phyloP scores from a whole-genome alignment of 2,329 filamentous ascomycete genomes.

The Cyanodermella asteris region DNA sequence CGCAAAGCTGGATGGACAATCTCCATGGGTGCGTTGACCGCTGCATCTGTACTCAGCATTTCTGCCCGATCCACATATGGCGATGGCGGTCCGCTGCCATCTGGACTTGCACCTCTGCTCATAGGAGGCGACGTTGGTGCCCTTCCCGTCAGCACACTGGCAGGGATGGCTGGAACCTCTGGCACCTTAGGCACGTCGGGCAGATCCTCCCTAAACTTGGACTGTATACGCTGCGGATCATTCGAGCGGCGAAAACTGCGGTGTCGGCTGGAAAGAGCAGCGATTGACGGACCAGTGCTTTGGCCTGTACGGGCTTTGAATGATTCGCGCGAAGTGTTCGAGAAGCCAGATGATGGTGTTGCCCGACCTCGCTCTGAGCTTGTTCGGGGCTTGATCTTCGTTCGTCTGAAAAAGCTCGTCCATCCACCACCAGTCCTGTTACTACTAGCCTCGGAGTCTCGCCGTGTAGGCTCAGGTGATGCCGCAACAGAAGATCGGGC shows the following conservation, averaged over 20 bases:
- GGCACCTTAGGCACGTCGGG: constrained; percentile 74
- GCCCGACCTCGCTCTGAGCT: constrained; percentile 28
- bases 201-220: constrained; percentile 78
- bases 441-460: constrained; percentile 32
- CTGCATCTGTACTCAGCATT: constrained; percentile 9
- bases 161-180: too few relatives aligned
- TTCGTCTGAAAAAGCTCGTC: constrained; percentile 55
- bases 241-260: too few relatives aligned
- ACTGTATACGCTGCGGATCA: constrained; percentile 67
- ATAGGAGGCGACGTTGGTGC: too few relatives aligned
- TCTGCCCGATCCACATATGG: too few relatives aligned
- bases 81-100: too few relatives aligned
- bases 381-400: constrained; percentile 31
- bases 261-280: too few relatives aligned
- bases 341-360: constrained; percentile 58
- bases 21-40: constrained; percentile 3
- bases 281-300: too few relatives aligned
- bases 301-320: too few relatives aligned
- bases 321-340: constrained; percentile 76
- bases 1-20: constrained; percentile 9
- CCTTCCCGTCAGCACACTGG: too few relatives aligned
- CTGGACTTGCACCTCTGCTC: too few relatives aligned
- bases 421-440: constrained; percentile 30
- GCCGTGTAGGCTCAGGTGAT: constrained; percentile 29
- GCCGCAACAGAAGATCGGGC: too few relatives aligned